These are phyloP conservation scores for Rhizodiscina lignyota DNA, from an alignment of 495 filamentous ascomycete genomes.

Conservation along the genomic window DNA sequence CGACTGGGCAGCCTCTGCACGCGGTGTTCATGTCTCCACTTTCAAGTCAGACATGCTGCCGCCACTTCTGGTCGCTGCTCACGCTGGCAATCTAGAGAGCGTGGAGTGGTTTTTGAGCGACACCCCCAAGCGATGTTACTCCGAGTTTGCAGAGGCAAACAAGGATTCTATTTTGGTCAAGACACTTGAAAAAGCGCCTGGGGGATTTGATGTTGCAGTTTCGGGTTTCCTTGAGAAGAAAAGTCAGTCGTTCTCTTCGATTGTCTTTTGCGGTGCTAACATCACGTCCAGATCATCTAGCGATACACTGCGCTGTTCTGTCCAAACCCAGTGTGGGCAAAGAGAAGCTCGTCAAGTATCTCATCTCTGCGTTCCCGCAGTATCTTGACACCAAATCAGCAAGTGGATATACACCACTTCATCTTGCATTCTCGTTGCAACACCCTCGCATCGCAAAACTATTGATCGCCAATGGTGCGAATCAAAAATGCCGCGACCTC, in stretches of 20 bases:
- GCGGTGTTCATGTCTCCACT: constrained; percentile 14
- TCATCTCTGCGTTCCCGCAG: constrained; percentile 39
- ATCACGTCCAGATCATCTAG: constrained; percentile 24
- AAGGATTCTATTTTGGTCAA: constrained; percentile 36
- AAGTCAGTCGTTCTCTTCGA: constrained; percentile 18
- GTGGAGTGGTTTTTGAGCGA: constrained; percentile 58
- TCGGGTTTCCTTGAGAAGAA: constrained; percentile 40
- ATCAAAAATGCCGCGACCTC: constrained; percentile 38
- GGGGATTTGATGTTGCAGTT: constrained; percentile 43
- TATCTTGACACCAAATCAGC: constrained; percentile 37
- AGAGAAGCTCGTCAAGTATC: constrained; percentile 39
- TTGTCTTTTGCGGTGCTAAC: constrained; percentile 1
- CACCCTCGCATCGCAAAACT: constrained; percentile 35
- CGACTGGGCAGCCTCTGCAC: constrained; percentile 41
- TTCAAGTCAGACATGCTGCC: constrained; percentile 26
- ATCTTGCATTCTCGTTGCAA: constrained; percentile 35
- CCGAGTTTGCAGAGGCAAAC: constrained; percentile 42
- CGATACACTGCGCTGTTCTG: constrained; percentile 49
- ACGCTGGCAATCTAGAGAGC: constrained; percentile 36
- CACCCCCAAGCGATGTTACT: constrained; percentile 41
- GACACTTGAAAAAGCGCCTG: constrained; percentile 31
- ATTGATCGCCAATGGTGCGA: constrained; percentile 45
- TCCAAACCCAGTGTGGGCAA: constrained; percentile 21
- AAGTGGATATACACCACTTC: constrained; percentile 42
- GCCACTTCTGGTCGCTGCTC: constrained; percentile 41